These are phyloP conservation scores for Spizellomyces punctatus DNA, from an alignment of 192 early-diverging fungal species.

Conservation along the genomic window DNA sequence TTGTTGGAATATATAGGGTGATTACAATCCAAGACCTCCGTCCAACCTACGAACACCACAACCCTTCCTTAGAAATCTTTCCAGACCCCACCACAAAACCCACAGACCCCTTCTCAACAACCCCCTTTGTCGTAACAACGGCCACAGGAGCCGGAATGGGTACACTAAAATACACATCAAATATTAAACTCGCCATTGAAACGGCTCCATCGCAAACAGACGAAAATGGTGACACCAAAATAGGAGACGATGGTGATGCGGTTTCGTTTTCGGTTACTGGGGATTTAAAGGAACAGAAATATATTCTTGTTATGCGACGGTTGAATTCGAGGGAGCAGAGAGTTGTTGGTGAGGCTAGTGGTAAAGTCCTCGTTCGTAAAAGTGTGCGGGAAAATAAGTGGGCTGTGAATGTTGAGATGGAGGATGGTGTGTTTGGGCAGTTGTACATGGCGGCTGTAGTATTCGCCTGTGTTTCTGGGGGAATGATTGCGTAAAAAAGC, in stretches of 20 bases:
- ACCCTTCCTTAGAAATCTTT: conserved; percentile 31
- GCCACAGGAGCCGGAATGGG: conserved; percentile 23
- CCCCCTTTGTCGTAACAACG: conserved; percentile 23
- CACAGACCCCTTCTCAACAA: background rate
- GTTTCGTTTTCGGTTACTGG: conserved; percentile 35
- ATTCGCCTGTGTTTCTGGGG: conserved; percentile 28
- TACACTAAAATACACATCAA: background rate
- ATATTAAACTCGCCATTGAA: conserved; percentile 15
- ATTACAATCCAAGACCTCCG: conserved; percentile 34
- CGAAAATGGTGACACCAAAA: background rate
- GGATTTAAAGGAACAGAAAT: conserved; percentile 37
- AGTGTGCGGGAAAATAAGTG: conserved; percentile 35
- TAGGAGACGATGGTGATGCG: background rate
- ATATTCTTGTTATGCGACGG: conserved; percentile 36
- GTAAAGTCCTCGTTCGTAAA: conserved; percentile 29
- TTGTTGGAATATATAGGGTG: conserved; percentile 7
- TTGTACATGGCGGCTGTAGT: conserved; percentile 35
- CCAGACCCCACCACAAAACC: conserved; percentile 11
- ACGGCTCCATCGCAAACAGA: background rate
- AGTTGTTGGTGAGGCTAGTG: conserved; percentile 36
- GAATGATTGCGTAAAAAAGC: conserved; percentile 1
- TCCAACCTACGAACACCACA: conserved; percentile 21
- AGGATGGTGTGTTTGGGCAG: conserved; percentile 37
- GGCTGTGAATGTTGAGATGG: conserved; percentile 35
- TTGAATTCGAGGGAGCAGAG: conserved; percentile 42